Evolutionary conservation across 129 eudicot genomes (phyloP).

Genomic region (Chrysanthemum lavandulifolium): DNA sequence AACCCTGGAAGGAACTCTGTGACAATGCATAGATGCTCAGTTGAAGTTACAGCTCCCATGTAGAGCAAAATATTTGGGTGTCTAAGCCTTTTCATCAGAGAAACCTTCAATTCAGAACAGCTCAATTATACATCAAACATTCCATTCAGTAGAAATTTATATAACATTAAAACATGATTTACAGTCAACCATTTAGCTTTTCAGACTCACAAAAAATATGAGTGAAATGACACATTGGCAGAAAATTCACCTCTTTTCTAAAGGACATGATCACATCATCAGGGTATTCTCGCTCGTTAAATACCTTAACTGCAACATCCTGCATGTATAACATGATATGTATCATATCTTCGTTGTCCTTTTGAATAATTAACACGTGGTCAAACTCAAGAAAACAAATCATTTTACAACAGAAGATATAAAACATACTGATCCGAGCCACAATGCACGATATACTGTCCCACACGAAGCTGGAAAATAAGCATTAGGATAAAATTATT

Average conservation of each 20-base stretch:
- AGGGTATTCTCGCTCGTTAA: slow-evolving; percentile 67
- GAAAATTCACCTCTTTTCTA: slow-evolving; percentile 63
- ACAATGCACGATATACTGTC: slow-evolving; percentile 74
- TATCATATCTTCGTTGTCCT: too few species aligned
- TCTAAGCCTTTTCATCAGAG: slow-evolving; percentile 83
- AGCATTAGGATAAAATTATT: neutral
- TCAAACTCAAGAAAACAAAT: neutral
- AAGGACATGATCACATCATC: slow-evolving; percentile 63
- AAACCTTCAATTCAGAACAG: slow-evolving; percentile 51
- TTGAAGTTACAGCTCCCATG: slow-evolving; percentile 86
- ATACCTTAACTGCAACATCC: slow-evolving; percentile 91
- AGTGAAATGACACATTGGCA: neutral
- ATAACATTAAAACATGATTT: too few species aligned
- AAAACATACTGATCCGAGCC: slow-evolving; percentile 92
- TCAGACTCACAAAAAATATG: neutral
- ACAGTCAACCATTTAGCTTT: too few species aligned
- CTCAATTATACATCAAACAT: neutral
- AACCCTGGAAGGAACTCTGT: slow-evolving; percentile 86
- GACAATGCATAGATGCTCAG: slow-evolving; percentile 81
- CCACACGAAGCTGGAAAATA: slow-evolving; percentile 70
- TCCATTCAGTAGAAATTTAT: too few species aligned
- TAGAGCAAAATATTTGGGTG: slow-evolving; percentile 83
- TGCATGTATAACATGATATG: slow-evolving; percentile 29
- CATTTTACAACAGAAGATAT: slow-evolving; percentile 23
- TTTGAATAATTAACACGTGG: neutral